phyloP scores from a whole-genome alignment of 179 eudicot genomes.

The Sideroxylon spinosum region DNA sequence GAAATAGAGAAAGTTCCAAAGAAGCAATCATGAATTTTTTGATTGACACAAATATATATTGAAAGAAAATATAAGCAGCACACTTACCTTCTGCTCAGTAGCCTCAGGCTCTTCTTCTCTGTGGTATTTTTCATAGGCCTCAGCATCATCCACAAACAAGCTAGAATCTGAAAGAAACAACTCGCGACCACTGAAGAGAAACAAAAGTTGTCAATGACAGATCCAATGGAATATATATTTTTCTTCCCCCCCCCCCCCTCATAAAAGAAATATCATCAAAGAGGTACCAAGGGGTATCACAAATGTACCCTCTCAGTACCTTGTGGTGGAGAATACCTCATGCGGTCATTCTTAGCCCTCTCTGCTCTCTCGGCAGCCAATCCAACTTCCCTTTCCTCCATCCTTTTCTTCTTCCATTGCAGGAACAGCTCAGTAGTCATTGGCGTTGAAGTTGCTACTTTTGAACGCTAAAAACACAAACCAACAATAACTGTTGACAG shows the following conservation, averaged over 20 bases:
- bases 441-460: conserved; percentile 65
- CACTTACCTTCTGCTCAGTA: conserved; percentile 45
- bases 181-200: conserved; percentile 80
- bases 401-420: conserved; percentile 77
- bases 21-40: not conserved
- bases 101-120: conserved; percentile 53
- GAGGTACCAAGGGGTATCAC: not conserved
- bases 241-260: no score
- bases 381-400: conserved; percentile 62
- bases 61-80: not conserved
- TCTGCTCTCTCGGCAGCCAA: conserved; percentile 80
- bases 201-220: not conserved
- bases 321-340: conserved; percentile 47
- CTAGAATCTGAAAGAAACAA: conserved; percentile 81
- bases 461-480: conserved; percentile 56
- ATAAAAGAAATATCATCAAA: not conserved
- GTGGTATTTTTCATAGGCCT: conserved; percentile 72
- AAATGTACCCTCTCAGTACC: no score
- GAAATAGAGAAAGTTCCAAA: not conserved
- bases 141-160: conserved; percentile 84
- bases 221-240: not conserved
- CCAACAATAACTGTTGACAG: not conserved
- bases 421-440: conserved; percentile 68
- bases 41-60: not conserved
- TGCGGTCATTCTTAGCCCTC: conserved; percentile 94